Percentiles rank a stretch among this genome's conserved stretches.
These are phyloP conservation scores for Medicago truncatula DNA, from an alignment of 306 rosid genomes.

Conservation along the genomic window MtrunA17r5.0-ANR NC_053049.1:13322501-13323000, in stretches of 20 bases:
- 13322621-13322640: too few relatives aligned
- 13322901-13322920: slow-evolving; percentile 17
- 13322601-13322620: neutral
- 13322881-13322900: slow-evolving; percentile 29
- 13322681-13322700: neutral
- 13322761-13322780: too few relatives aligned
- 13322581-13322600: neutral
- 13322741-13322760: too few relatives aligned
- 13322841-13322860: slow-evolving; percentile 48
- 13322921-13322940: slow-evolving; percentile 50
- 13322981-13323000: slow-evolving; percentile 64
- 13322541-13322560: neutral
- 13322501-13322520: neutral
- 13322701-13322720: neutral
- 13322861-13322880: slow-evolving; percentile 64
- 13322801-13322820: too few relatives aligned
- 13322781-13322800: too few relatives aligned
- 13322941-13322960: slow-evolving; percentile 60
- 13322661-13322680: neutral
- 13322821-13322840: neutral
- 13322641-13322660: neutral
- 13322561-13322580: neutral
- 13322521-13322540: neutral
- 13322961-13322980: slow-evolving; percentile 42
- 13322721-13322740: neutral